Evolutionary conservation across 345 rosid genomes (phyloP).

Genomic region (Cardiospermum halicacabum): DNA sequence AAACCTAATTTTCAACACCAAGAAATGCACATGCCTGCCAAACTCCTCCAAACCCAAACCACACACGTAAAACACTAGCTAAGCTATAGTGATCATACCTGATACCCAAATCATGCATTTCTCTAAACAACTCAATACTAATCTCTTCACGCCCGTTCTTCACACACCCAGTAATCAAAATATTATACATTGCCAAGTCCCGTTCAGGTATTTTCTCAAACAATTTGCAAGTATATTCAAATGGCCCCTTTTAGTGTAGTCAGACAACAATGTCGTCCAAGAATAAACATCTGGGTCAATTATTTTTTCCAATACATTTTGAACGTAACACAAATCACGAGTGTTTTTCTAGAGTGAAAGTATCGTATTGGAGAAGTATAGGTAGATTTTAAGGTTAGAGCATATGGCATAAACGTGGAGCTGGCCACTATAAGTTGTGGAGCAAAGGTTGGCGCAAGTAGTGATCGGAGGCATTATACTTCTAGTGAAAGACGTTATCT

Average conservation of each 20-base stretch:
- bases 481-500: slow-evolving; percentile 14
- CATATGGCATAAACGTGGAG: slow-evolving; percentile 55
- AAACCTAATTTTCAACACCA: slow-evolving; percentile 54
- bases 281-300: slow-evolving; percentile 58
- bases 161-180: slow-evolving; percentile 66
- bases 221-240: slow-evolving; percentile 46
- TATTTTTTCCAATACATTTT: slow-evolving; percentile 47
- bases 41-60: slow-evolving; percentile 31
- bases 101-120: slow-evolving; percentile 53
- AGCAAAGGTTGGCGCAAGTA: slow-evolving; percentile 45
- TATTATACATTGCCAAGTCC: slow-evolving; percentile 58
- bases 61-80: slow-evolving; percentile 62
- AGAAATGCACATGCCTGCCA: slow-evolving; percentile 60
- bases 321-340: slow-evolving; percentile 29
- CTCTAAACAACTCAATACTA: slow-evolving; percentile 45
- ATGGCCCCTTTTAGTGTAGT: slow-evolving; percentile 39
- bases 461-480: slow-evolving; percentile 4
- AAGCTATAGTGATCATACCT: slow-evolving; percentile 60
- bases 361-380: slow-evolving; percentile 59
- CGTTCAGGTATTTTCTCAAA: slow-evolving; percentile 47
- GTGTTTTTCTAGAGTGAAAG: slow-evolving; percentile 50
- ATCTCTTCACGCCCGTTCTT: slow-evolving; percentile 41
- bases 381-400: slow-evolving; percentile 35
- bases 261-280: slow-evolving; percentile 58
- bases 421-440: slow-evolving; percentile 36